A percentile compares a stretch with the other conserved stretches of the same genome.
Evolutionary conservation across 2,329 filamentous ascomycete species (phyloP).

Genomic region (Golovinomyces cichoracearum): DNA sequence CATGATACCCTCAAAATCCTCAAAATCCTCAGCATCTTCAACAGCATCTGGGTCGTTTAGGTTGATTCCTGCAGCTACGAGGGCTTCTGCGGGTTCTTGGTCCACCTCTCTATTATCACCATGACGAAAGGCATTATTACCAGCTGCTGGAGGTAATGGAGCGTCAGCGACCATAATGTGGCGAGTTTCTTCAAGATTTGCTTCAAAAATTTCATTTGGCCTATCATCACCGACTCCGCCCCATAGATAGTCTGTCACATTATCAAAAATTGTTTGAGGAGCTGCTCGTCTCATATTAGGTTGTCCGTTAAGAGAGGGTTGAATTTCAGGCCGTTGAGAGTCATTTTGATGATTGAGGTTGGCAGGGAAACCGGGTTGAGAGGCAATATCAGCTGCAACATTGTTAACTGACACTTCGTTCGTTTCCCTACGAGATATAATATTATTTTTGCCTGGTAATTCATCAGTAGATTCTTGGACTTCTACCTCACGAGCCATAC

Average conservation of each 20-base stretch:
- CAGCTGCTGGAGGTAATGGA: constrained; percentile 26
- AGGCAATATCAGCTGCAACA: neutral
- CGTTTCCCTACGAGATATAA: too few relatives aligned
- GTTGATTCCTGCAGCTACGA: constrained; percentile 43
- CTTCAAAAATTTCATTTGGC: constrained; percentile 19
- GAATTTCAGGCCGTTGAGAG: constrained; percentile 6
- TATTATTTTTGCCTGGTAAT: too few relatives aligned
- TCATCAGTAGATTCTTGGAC: too few relatives aligned
- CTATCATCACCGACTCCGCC: constrained; percentile 22
- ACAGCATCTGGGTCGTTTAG: constrained; percentile 50
- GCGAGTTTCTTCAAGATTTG: constrained; percentile 33
- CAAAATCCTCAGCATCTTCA: constrained; percentile 48
- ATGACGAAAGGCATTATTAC: constrained; percentile 8
- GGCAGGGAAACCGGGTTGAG: constrained; percentile 1
- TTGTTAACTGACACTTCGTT: neutral
- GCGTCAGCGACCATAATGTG: constrained; percentile 32
- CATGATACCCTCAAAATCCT: constrained; percentile 88
- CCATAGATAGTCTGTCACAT: constrained; percentile 36
- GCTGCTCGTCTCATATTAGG: constrained; percentile 5
- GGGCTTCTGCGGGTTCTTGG: constrained; percentile 35
- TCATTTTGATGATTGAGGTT: too few relatives aligned
- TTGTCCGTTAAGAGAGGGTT: constrained; percentile 6
- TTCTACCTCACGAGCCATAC: too few relatives aligned
- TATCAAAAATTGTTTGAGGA: constrained; percentile 18
- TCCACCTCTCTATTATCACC: constrained; percentile 20